Percentiles rank a stretch among this genome's conserved stretches.
phyloP scores from a whole-genome alignment of 208 protist species.

The Trypanosomatidae sp. region DNA sequence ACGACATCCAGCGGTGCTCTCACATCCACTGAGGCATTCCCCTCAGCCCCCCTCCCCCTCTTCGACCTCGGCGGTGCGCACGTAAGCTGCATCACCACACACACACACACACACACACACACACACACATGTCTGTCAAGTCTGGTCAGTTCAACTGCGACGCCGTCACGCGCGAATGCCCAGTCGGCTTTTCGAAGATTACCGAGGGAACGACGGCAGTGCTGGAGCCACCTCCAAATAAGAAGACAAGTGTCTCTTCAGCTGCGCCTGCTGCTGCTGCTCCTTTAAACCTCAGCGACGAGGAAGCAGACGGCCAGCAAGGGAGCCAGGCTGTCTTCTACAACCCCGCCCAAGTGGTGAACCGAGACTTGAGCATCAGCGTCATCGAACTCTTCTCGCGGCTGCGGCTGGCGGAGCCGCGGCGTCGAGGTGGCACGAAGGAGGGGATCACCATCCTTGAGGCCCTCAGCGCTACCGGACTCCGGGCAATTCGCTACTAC shows the following conservation, averaged over 20 bases:
- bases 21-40: neutral
- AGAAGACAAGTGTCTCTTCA: constrained; percentile 3
- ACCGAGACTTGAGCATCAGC: constrained; percentile 97
- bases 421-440: constrained; percentile 56
- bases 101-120: constrained; percentile 1
- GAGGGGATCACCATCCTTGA: constrained; percentile 96
- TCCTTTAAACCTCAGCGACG: neutral
- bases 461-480: constrained; percentile 97
- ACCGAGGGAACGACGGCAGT: constrained; percentile 79
- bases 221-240: constrained; percentile 65
- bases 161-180: constrained; percentile 52
- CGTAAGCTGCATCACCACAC: neutral
- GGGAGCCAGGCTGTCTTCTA: constrained; percentile 95
- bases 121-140: constrained; percentile 24
- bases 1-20: neutral
- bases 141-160: constrained; percentile 72
- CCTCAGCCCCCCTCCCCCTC: neutral
- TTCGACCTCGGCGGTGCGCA: neutral
- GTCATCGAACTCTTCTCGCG: constrained; percentile 88
- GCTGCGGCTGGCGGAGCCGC: constrained; percentile 46
- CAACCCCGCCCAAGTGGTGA: constrained; percentile 98
- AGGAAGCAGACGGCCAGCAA: constrained; percentile 17
- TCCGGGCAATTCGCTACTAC: constrained; percentile 97
- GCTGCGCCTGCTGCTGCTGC: neutral
- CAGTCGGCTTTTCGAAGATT: constrained; percentile 65